Evolutionary conservation across 345 rosid genomes (phyloP).

Genomic region (Eucalyptus decipiens): DNA sequence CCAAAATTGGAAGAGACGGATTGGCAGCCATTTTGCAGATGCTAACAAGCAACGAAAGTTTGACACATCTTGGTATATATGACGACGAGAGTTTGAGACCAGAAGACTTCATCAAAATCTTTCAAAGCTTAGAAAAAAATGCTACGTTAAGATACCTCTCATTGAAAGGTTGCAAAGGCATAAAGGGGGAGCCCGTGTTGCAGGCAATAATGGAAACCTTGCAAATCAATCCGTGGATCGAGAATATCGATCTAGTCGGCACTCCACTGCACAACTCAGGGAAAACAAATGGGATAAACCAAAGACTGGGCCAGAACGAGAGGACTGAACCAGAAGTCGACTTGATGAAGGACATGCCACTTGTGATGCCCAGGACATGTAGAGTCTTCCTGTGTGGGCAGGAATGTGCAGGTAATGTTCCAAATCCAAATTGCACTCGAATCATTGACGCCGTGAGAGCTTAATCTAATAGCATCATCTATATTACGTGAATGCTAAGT

Average conservation of each 20-base stretch:
- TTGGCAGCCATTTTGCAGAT: constrained; percentile 66
- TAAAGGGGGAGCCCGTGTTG: constrained; percentile 55
- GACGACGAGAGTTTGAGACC: constrained; percentile 74
- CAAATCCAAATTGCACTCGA: background rate
- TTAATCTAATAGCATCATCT: background rate
- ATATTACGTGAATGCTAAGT: background rate
- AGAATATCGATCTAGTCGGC: constrained; percentile 70
- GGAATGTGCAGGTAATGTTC: constrained; percentile 65
- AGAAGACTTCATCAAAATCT: constrained; percentile 55
- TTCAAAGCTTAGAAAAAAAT: constrained; percentile 67
- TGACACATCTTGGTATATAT: constrained; percentile 50
- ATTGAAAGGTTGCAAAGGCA: constrained; percentile 81
- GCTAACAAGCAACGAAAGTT: constrained; percentile 65
- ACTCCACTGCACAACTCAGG: constrained; percentile 73
- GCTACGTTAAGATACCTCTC: constrained; percentile 62
- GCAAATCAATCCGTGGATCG: constrained; percentile 85
- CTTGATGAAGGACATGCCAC: constrained; percentile 78
- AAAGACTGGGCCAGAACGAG: constrained; percentile 69
- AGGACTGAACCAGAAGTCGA: constrained; percentile 39
- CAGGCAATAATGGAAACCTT: constrained; percentile 63
- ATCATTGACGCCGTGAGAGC: background rate
- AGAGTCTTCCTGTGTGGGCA: constrained; percentile 92
- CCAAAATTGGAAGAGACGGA: constrained; percentile 71
- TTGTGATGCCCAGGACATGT: constrained; percentile 69
- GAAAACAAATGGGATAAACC: constrained; percentile 53